Evolutionary conservation across 495 filamentous ascomycete genomes (phyloP).

Genomic region (Penicillium crystallinum): DNA sequence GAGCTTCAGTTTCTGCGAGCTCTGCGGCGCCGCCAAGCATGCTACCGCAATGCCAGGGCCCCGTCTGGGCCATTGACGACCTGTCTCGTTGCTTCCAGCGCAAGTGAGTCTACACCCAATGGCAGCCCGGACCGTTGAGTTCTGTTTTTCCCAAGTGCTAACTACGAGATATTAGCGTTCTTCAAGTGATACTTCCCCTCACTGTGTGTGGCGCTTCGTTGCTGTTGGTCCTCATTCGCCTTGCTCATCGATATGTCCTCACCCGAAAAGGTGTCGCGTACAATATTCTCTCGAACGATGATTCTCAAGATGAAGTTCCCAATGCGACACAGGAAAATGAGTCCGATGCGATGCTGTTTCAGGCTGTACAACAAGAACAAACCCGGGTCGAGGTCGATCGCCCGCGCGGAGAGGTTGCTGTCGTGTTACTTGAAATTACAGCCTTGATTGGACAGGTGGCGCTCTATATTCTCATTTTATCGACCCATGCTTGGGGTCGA

Average conservation of each 20-base stretch:
- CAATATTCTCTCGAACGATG: conserved; percentile 34
- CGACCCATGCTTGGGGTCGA: conserved; percentile 49
- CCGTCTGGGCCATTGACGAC: conserved; percentile 84
- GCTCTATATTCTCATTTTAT: conserved; percentile 57
- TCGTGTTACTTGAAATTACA: conserved; percentile 67
- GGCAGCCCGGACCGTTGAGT: conserved; percentile 3
- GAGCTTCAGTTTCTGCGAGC: conserved; percentile 13
- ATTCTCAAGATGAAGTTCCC: conserved; percentile 42
- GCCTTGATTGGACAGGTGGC: conserved; percentile 67
- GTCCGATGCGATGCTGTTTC: conserved; percentile 56
- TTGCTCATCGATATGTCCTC: conserved; percentile 47
- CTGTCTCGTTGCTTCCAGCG: conserved; percentile 81
- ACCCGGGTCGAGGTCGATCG: conserved; percentile 69
- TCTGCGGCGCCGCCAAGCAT: conserved; percentile 31
- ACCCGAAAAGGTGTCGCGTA: conserved; percentile 33
- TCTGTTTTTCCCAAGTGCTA: conserved; percentile 1
- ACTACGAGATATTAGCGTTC: conserved; percentile 54
- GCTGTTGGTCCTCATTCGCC: conserved; percentile 52
- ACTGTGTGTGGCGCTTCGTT: conserved; percentile 64
- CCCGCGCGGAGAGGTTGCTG: conserved; percentile 64
- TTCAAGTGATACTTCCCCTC: conserved; percentile 79
- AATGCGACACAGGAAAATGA: conserved; percentile 54
- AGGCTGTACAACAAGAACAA: conserved; percentile 60
- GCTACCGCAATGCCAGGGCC: conserved; percentile 73
- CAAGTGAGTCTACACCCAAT: conserved; percentile 53